These are phyloP conservation scores for Chalaropsis ovoidea DNA, from an alignment of 2,329 filamentous ascomycete genomes.

Conservation along the genomic window DNA sequence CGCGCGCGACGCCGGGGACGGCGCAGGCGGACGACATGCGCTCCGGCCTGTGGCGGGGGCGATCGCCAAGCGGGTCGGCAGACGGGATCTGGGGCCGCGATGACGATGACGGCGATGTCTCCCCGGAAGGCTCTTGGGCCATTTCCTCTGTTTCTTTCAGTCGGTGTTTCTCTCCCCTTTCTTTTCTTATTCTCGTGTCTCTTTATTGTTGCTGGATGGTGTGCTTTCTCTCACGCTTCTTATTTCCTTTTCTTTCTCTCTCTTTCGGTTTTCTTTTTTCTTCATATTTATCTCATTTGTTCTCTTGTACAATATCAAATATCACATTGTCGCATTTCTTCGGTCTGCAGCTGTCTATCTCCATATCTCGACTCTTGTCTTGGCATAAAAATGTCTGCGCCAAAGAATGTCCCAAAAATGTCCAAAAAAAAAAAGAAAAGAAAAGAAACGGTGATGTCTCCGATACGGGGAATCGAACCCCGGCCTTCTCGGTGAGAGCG, in stretches of 20 bases:
- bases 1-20: too few species aligned
- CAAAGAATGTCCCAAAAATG: too few species aligned
- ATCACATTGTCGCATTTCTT: neutral
- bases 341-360: neutral
- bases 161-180: neutral
- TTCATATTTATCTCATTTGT: slow-evolving; percentile 17
- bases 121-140: too few species aligned
- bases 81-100: too few species aligned
- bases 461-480: slow-evolving; percentile 29
- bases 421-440: neutral
- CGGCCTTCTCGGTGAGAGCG: slow-evolving; percentile 27
- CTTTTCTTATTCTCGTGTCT: neutral
- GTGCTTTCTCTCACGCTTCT: neutral
- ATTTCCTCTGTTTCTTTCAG: neutral
- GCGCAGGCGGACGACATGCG: too few species aligned
- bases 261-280: slow-evolving; percentile 7
- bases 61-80: too few species aligned
- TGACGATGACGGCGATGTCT: too few species aligned
- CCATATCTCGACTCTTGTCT: too few species aligned
- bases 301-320: slow-evolving; percentile 14
- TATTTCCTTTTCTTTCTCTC: neutral
- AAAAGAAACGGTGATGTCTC: slow-evolving; percentile 17
- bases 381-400: too few species aligned
- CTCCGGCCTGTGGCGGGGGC: too few species aligned
- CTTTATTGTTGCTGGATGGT: neutral